Evolutionary conservation across 2,329 filamentous ascomycete genomes (phyloP), one percentile per base, ranked within the genome.

Genomic region (Alternaria sp.): DNA sequence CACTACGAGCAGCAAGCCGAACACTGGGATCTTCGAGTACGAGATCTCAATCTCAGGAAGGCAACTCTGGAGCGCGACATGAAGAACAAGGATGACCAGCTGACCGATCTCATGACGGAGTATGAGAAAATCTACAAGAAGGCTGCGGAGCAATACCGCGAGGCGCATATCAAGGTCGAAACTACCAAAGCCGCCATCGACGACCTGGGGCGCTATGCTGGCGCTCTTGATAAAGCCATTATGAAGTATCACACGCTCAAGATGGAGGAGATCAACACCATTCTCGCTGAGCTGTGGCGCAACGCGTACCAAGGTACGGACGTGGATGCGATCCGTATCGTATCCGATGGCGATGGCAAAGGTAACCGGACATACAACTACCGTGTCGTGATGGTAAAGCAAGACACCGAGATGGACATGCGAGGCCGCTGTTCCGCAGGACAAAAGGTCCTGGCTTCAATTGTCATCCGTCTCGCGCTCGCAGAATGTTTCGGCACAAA

Each of bases 321-420:
- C 76, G 94, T 99, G 59, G 96, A 99, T 83, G 96, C 92, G 1
- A 97, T 99, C 76, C 87, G 96, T 75, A 98, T 99, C 81, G 91
- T 92, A 44, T 97, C 94, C 18, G 95, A 98, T 80, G 91, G 90
- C 72, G 96, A 98, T 78, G 85, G 85, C 44, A 88, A 88, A 60
- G 90, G 88, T 56, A 94, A 93, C 74, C 90, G 93, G 73, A 92
- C 86, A 66, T 98, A 98, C 86, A 98, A 99, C 82, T 99, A 99
- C 84, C 92, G 96, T 50, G 84, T 99, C 6, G 94, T 93, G 81
- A 99, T 99, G 96, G 89, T 97, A 71, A 99, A 99, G 83, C 91
- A 95, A 78, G 94, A 96, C 75, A 93, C 92, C 1, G 96, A 99
- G 81, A 97, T 99, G 94, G 96, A 99, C 82, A 99, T 99, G 96